Evolutionary conservation across 306 rosid species (phyloP), one percentile per base, ranked within the genome.

Genomic region (Geum urbanum): DNA sequence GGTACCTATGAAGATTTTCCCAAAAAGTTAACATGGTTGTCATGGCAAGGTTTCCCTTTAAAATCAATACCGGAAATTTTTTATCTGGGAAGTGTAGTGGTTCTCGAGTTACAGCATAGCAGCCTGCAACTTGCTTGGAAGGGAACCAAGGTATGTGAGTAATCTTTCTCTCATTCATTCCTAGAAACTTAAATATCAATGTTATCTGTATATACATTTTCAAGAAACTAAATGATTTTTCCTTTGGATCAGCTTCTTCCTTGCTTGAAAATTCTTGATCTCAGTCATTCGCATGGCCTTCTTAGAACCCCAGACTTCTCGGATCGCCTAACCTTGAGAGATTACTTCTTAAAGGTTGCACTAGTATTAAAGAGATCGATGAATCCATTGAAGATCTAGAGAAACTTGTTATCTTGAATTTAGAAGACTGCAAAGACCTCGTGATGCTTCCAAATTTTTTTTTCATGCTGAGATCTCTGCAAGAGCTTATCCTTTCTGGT

Each of bases 61-160:
- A 10, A 22, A 20, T 55, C 60, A 20, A 20, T 55, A 24, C 75
- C 75, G 47, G 19, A 7, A 10, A n/a, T 4, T 5, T 71, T 71
- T 71, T 47, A 13, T 59, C 41, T 46, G 44, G 35, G 11, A 59
- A 71, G 58, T 19, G 48, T 71, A 27, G 75, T 71, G 46, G 75
- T 4, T 10, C 62, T 71, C 32, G 75, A 59, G 55, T 56, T 71
- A 58, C 20, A 37, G 22, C 2, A 71, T 19, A 71, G 58, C 67
- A n/a, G 5, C 43, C 63, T 71, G 46, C 66, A 60, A 35, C 11
- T 6, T 60, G 46, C 37, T 0, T 60, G 66, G 66, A n/a, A 60
- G 46, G 46, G 22, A 40, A 60, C 46, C 43, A 32, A 1, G 66
- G 66, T 60, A 60, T 14, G n/a, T 40, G 0, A 9, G 7, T 55